Evolutionary conservation across 768 basidiomycete species (phyloP).

Genomic region (Pisolithus microcarpus): DNA sequence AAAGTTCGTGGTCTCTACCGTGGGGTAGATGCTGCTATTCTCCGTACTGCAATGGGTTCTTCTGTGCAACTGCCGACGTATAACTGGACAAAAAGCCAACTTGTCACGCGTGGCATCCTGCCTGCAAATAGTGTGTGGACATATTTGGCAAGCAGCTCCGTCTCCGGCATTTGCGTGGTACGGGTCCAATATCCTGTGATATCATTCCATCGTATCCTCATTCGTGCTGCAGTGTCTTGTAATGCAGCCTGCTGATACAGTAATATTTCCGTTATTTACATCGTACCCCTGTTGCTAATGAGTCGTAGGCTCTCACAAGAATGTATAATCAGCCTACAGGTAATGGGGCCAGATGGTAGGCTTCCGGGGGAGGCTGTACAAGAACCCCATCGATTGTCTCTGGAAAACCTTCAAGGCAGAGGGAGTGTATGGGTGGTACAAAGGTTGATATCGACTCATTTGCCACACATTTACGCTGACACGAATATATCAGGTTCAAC

Average conservation of each 20-base stretch:
- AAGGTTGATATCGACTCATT: slow-evolving; percentile 45
- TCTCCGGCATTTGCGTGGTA: slow-evolving; percentile 91
- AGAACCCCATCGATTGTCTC: slow-evolving; percentile 89
- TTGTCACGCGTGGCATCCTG: slow-evolving; percentile 61
- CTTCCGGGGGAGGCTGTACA: slow-evolving; percentile 74
- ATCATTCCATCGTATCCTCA: slow-evolving; percentile 1
- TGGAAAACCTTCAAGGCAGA: slow-evolving; percentile 93
- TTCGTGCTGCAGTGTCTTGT: slow-evolving; percentile 54
- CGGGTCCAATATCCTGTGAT: slow-evolving; percentile 23
- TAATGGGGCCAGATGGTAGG: slow-evolving; percentile 60
- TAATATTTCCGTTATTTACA: slow-evolving; percentile 27
- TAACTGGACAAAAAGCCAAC: slow-evolving; percentile 81
- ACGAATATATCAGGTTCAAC: slow-evolving; percentile 57
- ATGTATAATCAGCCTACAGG: slow-evolving; percentile 95
- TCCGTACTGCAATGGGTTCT: slow-evolving; percentile 92
- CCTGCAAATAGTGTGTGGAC: slow-evolving; percentile 78
- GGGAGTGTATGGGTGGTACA: slow-evolving; percentile 92
- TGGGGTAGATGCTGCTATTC: slow-evolving; percentile 88
- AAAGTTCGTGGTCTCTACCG: slow-evolving; percentile 73
- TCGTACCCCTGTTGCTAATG: not conserved
- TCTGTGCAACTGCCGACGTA: slow-evolving; percentile 96
- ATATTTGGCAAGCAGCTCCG: slow-evolving; percentile 78
- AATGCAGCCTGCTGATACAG: slow-evolving; percentile 95
- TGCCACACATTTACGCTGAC: not conserved
- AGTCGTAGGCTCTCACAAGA: slow-evolving; percentile 68